Evolutionary conservation across 768 basidiomycete species (phyloP), one percentile per base, ranked within the genome.

Genomic region (Naganishia randhawae): DNA sequence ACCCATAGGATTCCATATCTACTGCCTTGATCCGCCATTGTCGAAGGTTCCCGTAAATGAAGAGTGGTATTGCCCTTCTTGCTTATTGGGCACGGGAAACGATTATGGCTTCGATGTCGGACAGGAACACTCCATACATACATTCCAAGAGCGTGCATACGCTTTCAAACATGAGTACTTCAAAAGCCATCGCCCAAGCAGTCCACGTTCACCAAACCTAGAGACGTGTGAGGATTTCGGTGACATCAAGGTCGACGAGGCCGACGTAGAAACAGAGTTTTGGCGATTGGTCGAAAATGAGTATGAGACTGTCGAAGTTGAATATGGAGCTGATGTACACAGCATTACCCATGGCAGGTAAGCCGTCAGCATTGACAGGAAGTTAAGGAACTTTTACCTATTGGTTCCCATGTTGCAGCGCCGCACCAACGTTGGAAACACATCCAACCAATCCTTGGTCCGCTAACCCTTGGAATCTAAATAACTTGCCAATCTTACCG

Each of bases 21-120:
- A 90, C 79, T 99, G 96, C 78, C 87, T 99, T 67, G 89, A 92
- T 75, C 96, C 96, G 14, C 94, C 94, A 22, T 82, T 98, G 63
- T 81, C 84, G 10, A 82, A 84, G 1, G 90, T 99, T 65, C 96
- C 96, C 1, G 70, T 76, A 14, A 90, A 89, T 75, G 92, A 93
- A 45, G 88, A 95, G 71, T 99, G 95, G 95, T 97, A 87, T 77
- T 99, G 96, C 79, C 89, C 89, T 73, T 87, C 88, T 3, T 99
- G 96, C 77, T 83, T 99, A 25, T 85, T 92, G 45, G 89, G 87
- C 42, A 94, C 91, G 0, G 94, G 95, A 13, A 90, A 90, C 62
- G 96, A 97, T 80, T 99, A 91, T 74, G 96, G 96, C 37, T 99
- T 98, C 75, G 96, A 97, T 74, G 94, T 97, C 75, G 96, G 96